A percentile compares a stretch with the other conserved stretches of the same genome.
phyloP scores from a whole-genome alignment of 2,329 filamentous ascomycete genomes.

The Xenoacremonium recifei region DNA sequence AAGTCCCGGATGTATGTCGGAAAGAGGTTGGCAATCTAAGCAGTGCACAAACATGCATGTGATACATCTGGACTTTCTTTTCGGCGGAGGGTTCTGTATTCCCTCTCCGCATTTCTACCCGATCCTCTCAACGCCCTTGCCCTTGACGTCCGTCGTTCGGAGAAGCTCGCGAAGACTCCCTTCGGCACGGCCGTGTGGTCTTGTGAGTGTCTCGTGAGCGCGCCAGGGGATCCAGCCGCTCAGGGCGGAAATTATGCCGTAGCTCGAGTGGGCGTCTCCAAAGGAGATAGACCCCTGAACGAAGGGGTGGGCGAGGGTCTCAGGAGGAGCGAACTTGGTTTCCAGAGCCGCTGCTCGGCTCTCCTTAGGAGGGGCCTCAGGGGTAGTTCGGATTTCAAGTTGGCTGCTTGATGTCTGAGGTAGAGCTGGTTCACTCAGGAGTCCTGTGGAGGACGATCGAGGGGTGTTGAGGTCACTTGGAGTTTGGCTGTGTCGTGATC shows the following conservation, averaged over 20 bases:
- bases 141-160: constrained; percentile 35
- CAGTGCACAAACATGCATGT: too few species aligned
- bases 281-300: constrained; percentile 28
- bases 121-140: constrained; percentile 29
- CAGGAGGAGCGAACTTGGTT: constrained; percentile 13
- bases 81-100: constrained; percentile 24
- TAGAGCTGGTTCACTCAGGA: constrained; percentile 55
- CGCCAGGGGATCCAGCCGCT: constrained; percentile 48
- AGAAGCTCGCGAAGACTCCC: constrained; percentile 55
- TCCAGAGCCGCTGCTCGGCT: constrained; percentile 13
- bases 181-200: constrained; percentile 49
- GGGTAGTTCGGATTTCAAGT: constrained; percentile 43
- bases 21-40: too few species aligned
- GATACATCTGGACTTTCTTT: not conserved
- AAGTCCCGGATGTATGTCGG: too few species aligned
- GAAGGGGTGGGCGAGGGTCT: constrained; percentile 25
- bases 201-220: constrained; percentile 17
- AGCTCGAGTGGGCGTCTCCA: constrained; percentile 21
- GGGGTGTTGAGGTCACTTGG: constrained; percentile 28
- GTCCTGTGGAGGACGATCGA: constrained; percentile 36
- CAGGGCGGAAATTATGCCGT: constrained; percentile 37
- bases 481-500: constrained; percentile 31
- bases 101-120: constrained; percentile 15
- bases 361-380: constrained; percentile 25
- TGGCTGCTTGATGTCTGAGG: constrained; percentile 56